Evolutionary conservation across 83 land plant species (phyloP), one percentile per base, ranked within the genome.

Genomic region (Picea mariana): DNA sequence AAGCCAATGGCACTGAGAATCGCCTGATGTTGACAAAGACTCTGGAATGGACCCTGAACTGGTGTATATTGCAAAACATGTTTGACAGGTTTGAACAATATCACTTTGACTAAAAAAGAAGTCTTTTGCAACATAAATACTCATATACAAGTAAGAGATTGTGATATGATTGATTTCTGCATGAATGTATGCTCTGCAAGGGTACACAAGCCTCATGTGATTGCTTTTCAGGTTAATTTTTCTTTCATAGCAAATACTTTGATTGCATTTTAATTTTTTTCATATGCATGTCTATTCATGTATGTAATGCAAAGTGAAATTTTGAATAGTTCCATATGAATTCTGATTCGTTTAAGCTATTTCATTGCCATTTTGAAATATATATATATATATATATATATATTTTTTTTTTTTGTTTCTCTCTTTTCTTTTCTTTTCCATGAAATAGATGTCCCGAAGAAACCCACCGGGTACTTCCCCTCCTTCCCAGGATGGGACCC

Each of bases 61-160:
- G 99, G 99, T 98, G 95, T 84, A 91, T 98, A 85, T 82, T 96
- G 67, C 97, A 96, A 81, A 89, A 94, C 84, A 96, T 98, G 99
- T 98, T 98, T 93, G 99, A 98, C 86, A 89, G 96, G 99, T 90
- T 87, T 31, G 76, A 17, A 11, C 62, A n/a, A 12, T 59, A 61
- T 16, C 69, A 67, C 64, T 78, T 58, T 27, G 24, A 26, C 44
- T 59, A 20, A 18, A 49, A 4, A 23, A 15, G 38, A 78, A 16
- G 18, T 58, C 58, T 58, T 24, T 78, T 2, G 31, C 38, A 67
- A 8, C 9, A 20, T 59, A 59, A 5, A 59, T 78, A 3, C 63
- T 27, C 27, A 26, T 58, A 26, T 67, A 47, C 55, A 44, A 16
- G 24, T 42, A 73, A 21, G 3, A 1, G 15, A 44, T n/a, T 44